A percentile compares a stretch with the other conserved stretches of the same genome.
Conservation (phyloP, 306 rosid genomes). For the Alnus rubra region DNA sequence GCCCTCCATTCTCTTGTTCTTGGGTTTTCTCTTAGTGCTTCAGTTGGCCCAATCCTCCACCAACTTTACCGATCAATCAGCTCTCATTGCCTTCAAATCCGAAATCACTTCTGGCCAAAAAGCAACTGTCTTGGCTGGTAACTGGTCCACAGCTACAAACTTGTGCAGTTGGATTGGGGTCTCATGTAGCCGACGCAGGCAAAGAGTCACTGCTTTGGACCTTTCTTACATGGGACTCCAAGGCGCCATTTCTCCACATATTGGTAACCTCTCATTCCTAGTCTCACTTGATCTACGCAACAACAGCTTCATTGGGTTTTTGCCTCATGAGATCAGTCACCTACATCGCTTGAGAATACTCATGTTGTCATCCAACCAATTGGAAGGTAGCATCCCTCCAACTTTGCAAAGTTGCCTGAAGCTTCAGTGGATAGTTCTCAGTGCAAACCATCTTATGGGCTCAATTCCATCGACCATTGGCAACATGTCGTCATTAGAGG, state of each 20-base stretch:
- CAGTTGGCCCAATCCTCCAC: too few species aligned
- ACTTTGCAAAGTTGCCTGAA: not conserved
- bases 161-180: not conserved
- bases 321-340: not conserved
- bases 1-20: too few species aligned
- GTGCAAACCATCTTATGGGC: not conserved
- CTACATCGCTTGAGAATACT: not conserved
- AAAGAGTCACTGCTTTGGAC: not conserved
- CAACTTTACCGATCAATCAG: too few species aligned
- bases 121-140: not conserved
- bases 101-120: not conserved
- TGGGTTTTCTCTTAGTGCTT: too few species aligned
- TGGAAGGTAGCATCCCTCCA: not conserved
- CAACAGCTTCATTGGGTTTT: not conserved
- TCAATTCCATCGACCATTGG: not conserved
- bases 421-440: not conserved
- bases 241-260: not conserved
- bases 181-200: not conserved
- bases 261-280: constrained; percentile 1
- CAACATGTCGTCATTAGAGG: not conserved
- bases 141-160: not conserved
- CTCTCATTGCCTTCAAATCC: not conserved
- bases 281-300: rapidly evolving
- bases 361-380: rapidly evolving
- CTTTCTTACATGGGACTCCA: not conserved